A percentile compares a stretch with the other conserved stretches of the same genome.
Conservation (phyloP, 768 basidiomycete genomes). For the Boletus sp. region DNA sequence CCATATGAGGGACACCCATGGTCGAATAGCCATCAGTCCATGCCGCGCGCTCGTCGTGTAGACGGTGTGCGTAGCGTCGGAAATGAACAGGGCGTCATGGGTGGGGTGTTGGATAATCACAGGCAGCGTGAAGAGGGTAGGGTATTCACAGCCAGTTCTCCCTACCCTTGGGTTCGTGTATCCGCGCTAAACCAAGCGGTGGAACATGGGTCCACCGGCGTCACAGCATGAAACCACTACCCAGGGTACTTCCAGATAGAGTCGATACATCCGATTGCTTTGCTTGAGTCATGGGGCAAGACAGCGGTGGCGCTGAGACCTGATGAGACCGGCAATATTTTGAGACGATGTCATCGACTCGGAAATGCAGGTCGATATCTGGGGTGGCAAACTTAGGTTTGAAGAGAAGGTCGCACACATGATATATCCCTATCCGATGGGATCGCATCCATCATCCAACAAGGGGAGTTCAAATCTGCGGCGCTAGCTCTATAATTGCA, state of each 20-base stretch:
- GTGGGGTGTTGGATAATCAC: neutral
- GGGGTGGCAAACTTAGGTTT: slow-evolving; percentile 8
- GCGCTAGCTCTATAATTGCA: slow-evolving; percentile 3
- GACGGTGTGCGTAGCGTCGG: slow-evolving; percentile 12
- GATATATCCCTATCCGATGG: neutral
- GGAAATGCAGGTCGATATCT: neutral
- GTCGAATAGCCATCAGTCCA: neutral
- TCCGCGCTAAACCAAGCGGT: neutral
- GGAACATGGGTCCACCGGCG: neutral
- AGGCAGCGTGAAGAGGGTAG: neutral
- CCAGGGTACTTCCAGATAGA: slow-evolving; percentile 1
- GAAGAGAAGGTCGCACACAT: slow-evolving; percentile 3
- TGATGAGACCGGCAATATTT: neutral
- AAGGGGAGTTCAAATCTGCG: neutral
- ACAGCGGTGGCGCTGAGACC: neutral
- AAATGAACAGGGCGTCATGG: slow-evolving; percentile 16
- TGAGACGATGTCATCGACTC: neutral
- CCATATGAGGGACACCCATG: neutral
- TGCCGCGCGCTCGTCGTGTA: slow-evolving; percentile 1
- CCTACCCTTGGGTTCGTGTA: neutral
- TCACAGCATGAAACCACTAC: neutral
- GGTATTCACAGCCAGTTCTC: neutral
- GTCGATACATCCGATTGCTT: neutral
- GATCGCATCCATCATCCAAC: neutral
- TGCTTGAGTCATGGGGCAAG: neutral